Evolutionary conservation across 768 basidiomycete species (phyloP), one percentile per base, ranked within the genome.

Genomic region (Strobilomyces dryophilus): DNA sequence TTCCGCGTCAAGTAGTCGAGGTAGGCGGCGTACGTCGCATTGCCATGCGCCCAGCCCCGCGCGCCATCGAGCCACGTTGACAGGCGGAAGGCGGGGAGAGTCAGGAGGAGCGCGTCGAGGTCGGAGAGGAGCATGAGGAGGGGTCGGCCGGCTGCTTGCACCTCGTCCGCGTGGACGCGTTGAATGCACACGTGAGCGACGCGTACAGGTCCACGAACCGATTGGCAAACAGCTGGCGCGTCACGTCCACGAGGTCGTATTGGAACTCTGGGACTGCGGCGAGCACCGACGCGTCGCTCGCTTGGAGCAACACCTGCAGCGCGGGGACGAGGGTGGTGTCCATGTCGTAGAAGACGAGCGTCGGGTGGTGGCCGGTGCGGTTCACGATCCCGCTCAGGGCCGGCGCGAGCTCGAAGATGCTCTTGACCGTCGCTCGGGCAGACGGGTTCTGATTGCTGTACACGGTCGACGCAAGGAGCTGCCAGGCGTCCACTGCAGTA

Each of bases 281-380:
- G 18, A 75, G 63, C 0, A 39, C 35, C 15, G 52, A 51, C 50
- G 47, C n/a, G n/a, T 54, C 4, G 57, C 64, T 45, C 47, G 65
- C 60, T 32, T 69, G 74, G 5, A 78, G 72, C 2, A 98, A 71
- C 3, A 90, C 92, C 50, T 82, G 79, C 34, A 95, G 72, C 0
- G 92, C 84, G 1, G 92, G 87, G 11, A 91, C 81, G 40, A 95
- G 79, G 6, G 89, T 88, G 1, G 63, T 60, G 60, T 72, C 61
- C 1, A 73, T 73, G 52, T 75, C 66, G 35, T 76, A 75, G 29
- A 68, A 67, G 7, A 74, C 48, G 21, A 61, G 36, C 17, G 73
- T 74, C 0, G 72, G 66, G 20, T 68, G 68, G 44, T 63, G 66
- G 12, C 67, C 70, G 3, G 66, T 66, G 20, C 61, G 63, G 47